phyloP scores from a whole-genome alignment of 345 rosid species.

The Eucalyptus fibrosa region DNA sequence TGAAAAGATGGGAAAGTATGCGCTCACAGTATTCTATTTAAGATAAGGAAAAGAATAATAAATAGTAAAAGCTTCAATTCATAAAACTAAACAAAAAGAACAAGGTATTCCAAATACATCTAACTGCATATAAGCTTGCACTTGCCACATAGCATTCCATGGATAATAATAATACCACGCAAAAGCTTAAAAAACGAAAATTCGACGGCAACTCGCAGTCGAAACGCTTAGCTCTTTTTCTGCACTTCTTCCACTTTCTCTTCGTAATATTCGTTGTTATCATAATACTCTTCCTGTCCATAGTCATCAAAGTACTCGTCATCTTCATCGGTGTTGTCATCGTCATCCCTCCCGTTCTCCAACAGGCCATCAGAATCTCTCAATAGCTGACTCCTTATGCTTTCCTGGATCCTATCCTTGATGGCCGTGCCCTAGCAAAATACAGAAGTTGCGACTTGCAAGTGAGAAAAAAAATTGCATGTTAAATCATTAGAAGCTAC shows the following conservation, averaged over 20 bases:
- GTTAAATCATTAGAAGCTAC: neutral
- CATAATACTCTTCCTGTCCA: conserved; percentile 19
- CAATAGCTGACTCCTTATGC: conserved; percentile 37
- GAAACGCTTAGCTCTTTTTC: neutral
- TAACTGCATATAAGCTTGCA: neutral
- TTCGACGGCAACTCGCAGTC: neutral
- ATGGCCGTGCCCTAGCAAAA: conserved; percentile 69
- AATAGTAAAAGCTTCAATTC: neutral
- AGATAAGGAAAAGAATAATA: conserved; percentile 1
- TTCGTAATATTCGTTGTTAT: conserved; percentile 33
- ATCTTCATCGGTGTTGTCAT: conserved; percentile 25
- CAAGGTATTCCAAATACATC: neutral
- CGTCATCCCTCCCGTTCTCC: conserved; percentile 13
- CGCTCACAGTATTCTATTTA: neutral
- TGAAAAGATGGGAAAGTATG: neutral
- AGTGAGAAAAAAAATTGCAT: neutral
- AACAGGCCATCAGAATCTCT: conserved; percentile 2
- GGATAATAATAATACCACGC: neutral
- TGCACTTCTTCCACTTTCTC: neutral
- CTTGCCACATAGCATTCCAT: neutral
- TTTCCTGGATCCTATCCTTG: conserved; percentile 74
- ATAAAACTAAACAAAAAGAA: neutral
- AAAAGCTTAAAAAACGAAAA: neutral
- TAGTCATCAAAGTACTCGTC: conserved; percentile 27
- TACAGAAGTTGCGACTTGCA: neutral